Conservation (phyloP, 2,329 filamentous ascomycete genomes). For the Elsinoe perseae region DNA sequence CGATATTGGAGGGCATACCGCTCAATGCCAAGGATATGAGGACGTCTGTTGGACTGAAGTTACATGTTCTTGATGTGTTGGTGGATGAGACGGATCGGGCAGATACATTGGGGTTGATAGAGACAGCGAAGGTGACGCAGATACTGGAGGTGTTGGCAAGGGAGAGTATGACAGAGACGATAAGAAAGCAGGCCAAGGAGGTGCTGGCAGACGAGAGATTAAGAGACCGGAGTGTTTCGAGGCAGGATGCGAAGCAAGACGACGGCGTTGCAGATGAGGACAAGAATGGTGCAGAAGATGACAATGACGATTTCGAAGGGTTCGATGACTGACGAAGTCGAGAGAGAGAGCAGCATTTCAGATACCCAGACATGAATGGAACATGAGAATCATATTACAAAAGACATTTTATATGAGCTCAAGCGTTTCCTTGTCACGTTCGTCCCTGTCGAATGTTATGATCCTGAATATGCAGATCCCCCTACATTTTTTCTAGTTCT, state of each 20-base stretch:
- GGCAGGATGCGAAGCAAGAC: too few relatives aligned
- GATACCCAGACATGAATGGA: slow-evolving; percentile 1
- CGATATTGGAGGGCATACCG: slow-evolving; percentile 40
- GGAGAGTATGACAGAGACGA: slow-evolving; percentile 59
- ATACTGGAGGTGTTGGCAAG: slow-evolving; percentile 51
- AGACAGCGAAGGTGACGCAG: slow-evolving; percentile 44
- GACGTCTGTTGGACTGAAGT: slow-evolving; percentile 73
- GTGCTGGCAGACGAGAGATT: slow-evolving; percentile 67
- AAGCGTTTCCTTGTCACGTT: not conserved
- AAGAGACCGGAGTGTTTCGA: slow-evolving; percentile 53
- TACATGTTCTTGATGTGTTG: slow-evolving; percentile 86
- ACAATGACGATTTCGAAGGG: slow-evolving; percentile 57
- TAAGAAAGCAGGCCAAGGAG: slow-evolving; percentile 62
- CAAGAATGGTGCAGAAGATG: slow-evolving; percentile 37
- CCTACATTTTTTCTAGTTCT: not conserved
- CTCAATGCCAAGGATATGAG: slow-evolving; percentile 43
- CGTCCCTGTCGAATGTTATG: not conserved
- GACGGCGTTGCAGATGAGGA: slow-evolving; percentile 30
- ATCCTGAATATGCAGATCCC: not conserved
- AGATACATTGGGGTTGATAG: slow-evolving; percentile 40
- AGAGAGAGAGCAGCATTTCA: not conserved
- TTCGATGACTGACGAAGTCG: slow-evolving; percentile 51
- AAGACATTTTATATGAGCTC: not conserved
- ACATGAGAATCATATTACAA: slow-evolving; percentile 13
- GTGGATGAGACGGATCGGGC: slow-evolving; percentile 78